phyloP scores from a whole-genome alignment of 2,329 filamentous ascomycete species.

The Endocalyx cinctus region DNA sequence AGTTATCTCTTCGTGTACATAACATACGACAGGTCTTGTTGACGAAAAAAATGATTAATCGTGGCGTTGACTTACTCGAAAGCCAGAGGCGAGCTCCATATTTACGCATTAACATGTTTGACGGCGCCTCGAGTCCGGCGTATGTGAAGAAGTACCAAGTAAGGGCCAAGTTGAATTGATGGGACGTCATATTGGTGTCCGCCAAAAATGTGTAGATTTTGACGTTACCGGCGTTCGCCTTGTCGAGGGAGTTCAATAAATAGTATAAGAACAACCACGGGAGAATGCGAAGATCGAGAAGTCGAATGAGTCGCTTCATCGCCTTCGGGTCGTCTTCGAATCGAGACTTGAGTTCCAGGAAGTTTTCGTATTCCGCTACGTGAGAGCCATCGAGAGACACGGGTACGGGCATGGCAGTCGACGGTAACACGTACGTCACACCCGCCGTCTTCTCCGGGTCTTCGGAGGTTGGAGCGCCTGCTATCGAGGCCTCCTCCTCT shows the following conservation, averaged over 20 bases:
- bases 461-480: conserved; percentile 1
- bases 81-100: conserved; percentile 31
- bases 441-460: conserved; percentile 7
- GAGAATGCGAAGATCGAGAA: conserved; percentile 10
- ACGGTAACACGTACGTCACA: neutral
- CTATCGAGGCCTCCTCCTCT: no score
- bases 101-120: conserved; percentile 28
- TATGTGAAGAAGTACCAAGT: conserved; percentile 25
- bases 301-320: neutral
- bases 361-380: conserved; percentile 10
- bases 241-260: conserved; percentile 13
- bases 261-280: conserved; percentile 11
- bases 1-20: no score
- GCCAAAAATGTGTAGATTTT: conserved; percentile 13
- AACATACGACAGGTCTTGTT: no score
- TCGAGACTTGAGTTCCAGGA: conserved; percentile 7
- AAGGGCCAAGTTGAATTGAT: conserved; percentile 26
- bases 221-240: conserved; percentile 14
- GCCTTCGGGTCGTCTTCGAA: conserved; percentile 4
- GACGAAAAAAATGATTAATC: no score
- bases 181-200: conserved; percentile 13
- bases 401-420: neutral
- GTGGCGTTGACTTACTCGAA: conserved; percentile 4
- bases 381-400: neutral
- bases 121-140: conserved; percentile 14